A percentile compares a stretch with the other conserved stretches of the same genome.
Evolutionary conservation across 2,329 filamentous ascomycete genomes (phyloP).

Genomic region (Blastomyces gilchristii): DNA sequence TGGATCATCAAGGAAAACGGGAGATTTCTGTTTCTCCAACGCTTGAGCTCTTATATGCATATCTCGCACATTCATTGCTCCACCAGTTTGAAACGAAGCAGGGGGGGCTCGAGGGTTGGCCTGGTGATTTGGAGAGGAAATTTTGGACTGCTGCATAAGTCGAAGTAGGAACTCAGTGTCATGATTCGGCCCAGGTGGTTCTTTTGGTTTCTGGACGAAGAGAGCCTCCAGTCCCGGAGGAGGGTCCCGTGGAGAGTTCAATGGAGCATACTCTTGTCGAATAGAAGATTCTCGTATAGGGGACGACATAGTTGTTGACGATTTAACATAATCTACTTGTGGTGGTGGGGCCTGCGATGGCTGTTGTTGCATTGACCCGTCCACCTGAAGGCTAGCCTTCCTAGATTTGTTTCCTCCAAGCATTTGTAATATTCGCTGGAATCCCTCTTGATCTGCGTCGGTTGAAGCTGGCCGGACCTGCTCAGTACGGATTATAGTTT

Average conservation of each 20-base stretch:
- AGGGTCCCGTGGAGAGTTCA: conserved; percentile 18
- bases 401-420: conserved; percentile 49
- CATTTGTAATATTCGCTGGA: conserved; percentile 72
- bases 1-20: conserved; percentile 35
- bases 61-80: conserved; percentile 29
- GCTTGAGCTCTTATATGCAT: conserved; percentile 26
- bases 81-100: conserved; percentile 24
- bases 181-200: conserved; percentile 37
- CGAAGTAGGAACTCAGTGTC: conserved; percentile 80
- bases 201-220: conserved; percentile 24
- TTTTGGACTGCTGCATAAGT: conserved; percentile 57
- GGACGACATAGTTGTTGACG: conserved; percentile 23
- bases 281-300: conserved; percentile 24
- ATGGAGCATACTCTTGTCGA: conserved; percentile 25
- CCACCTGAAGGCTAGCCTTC: conserved; percentile 37
- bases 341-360: conserved; percentile 18
- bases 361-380: conserved; percentile 24
- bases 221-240: conserved; percentile 23
- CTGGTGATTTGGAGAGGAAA: conserved; percentile 21
- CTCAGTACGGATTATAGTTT: conserved; percentile 15
- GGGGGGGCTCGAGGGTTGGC: conserved; percentile 22
- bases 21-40: conserved; percentile 28
- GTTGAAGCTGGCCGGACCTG: conserved; percentile 32
- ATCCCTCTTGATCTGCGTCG: conserved; percentile 72
- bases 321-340: conserved; percentile 20